phyloP scores from a whole-genome alignment of 208 protist species.

The Leishmania lainsoni region DNA sequence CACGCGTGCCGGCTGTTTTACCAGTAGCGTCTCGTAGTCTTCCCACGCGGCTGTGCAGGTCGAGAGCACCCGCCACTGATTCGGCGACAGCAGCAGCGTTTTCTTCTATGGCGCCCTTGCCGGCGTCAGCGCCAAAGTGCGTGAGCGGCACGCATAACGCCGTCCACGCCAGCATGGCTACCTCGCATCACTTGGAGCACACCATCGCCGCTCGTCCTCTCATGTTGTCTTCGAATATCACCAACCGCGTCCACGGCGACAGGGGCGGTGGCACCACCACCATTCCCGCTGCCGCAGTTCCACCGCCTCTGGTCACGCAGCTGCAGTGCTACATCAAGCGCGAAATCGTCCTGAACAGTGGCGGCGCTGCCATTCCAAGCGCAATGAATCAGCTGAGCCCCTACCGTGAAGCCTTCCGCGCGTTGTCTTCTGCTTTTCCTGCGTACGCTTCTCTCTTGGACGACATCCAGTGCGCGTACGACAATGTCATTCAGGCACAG shows the following conservation, averaged over 20 bases:
- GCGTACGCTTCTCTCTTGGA: conserved; percentile 66
- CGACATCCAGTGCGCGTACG: conserved; percentile 79
- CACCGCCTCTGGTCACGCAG: conserved; percentile 28
- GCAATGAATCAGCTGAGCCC: conserved; percentile 57
- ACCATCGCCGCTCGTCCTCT: conserved; percentile 17
- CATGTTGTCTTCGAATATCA: conserved; percentile 22
- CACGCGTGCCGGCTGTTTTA: neutral
- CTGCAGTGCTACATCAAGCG: conserved; percentile 49
- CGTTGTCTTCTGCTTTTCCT: conserved; percentile 68
- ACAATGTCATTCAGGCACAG: conserved; percentile 81
- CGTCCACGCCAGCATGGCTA: neutral
- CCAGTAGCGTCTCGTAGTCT: conserved; percentile 15
- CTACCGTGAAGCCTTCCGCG: conserved; percentile 78
- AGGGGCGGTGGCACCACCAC: neutral
- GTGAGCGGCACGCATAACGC: neutral
- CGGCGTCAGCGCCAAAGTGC: neutral
- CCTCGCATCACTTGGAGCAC: neutral
- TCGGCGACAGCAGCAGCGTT: neutral
- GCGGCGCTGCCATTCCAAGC: conserved; percentile 19
- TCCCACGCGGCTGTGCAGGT: neutral
- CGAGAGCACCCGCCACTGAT: neutral
- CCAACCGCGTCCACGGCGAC: neutral
- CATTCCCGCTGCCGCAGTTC: conserved; percentile 9
- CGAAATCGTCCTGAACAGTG: conserved; percentile 34
- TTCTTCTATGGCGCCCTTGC: neutral